Conservation (phyloP, 2,329 filamentous ascomycete species). For the Botrytis deweyae region DNA sequence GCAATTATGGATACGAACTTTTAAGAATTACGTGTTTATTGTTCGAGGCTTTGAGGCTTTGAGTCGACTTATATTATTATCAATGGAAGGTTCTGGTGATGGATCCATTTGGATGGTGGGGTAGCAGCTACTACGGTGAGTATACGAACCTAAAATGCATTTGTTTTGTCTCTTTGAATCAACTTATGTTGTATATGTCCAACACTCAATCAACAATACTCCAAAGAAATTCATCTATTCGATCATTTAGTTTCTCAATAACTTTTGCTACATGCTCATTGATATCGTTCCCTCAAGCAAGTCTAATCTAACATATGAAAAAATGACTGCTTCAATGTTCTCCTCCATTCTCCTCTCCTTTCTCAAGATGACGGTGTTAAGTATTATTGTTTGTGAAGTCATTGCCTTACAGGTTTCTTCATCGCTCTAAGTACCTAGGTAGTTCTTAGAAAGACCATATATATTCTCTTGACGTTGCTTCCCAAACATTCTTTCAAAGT, state of each 20-base stretch:
- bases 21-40: background rate
- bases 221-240: too few relatives aligned
- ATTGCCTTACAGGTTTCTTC: background rate
- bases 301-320: background rate
- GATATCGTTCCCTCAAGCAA: background rate
- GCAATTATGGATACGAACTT: background rate
- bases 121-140: slow-evolving; percentile 3
- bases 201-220: background rate
- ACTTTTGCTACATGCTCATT: background rate
- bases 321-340: background rate
- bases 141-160: slow-evolving; percentile 2
- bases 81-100: slow-evolving; percentile 16
- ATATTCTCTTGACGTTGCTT: too few relatives aligned
- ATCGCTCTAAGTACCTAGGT: background rate
- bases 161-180: background rate
- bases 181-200: background rate
- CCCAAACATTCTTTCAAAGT: too few relatives aligned
- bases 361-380: background rate
- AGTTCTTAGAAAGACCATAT: background rate
- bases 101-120: slow-evolving; percentile 3
- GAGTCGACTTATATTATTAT: background rate
- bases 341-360: background rate
- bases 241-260: too few relatives aligned
- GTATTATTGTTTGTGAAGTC: background rate
- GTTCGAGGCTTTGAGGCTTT: background rate